Evolutionary conservation across 495 filamentous ascomycete genomes (phyloP).

Genomic region (Podospora pseudopauciseta): DNA sequence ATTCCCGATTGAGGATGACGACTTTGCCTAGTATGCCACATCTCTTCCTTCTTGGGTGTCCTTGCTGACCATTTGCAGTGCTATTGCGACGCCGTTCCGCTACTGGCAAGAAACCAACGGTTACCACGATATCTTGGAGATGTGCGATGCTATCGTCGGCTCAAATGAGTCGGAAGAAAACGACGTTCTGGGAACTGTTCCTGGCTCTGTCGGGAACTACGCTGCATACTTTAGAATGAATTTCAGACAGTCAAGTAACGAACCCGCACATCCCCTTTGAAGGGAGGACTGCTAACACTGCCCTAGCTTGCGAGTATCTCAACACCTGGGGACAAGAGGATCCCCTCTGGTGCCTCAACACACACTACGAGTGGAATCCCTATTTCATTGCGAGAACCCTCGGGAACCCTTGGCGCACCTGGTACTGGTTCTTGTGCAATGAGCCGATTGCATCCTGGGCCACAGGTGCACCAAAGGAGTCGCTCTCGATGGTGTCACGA

Average conservation of each 20-base stretch:
- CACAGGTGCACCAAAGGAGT: constrained; percentile 47
- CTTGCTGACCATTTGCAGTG: constrained; percentile 11
- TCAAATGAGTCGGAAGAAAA: constrained; percentile 17
- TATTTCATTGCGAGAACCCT: constrained; percentile 54
- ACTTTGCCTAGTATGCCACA: constrained; percentile 29
- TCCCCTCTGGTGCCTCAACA: constrained; percentile 55
- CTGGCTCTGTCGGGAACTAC: constrained; percentile 43
- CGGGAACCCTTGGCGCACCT: constrained; percentile 55
- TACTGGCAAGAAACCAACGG: constrained; percentile 30
- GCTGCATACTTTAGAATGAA: constrained; percentile 49
- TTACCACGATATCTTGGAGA: constrained; percentile 50
- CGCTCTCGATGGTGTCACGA: constrained; percentile 51
- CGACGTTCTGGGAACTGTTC: constrained; percentile 24
- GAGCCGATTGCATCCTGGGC: constrained; percentile 45
- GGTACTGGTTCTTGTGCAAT: constrained; percentile 64
- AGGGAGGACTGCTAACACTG: not conserved
- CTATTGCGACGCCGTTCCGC: constrained; percentile 25
- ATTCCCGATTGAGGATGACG: constrained; percentile 28
- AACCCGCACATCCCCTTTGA: not conserved
- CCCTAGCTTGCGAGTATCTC: constrained; percentile 35
- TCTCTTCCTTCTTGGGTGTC: no score
- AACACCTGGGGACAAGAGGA: constrained; percentile 49
- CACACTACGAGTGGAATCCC: constrained; percentile 54
- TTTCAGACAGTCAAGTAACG: constrained; percentile 50
- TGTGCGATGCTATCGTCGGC: constrained; percentile 37